phyloP scores from a whole-genome alignment of 352 stramenopile species.

The Globisporangium nunn region DNA sequence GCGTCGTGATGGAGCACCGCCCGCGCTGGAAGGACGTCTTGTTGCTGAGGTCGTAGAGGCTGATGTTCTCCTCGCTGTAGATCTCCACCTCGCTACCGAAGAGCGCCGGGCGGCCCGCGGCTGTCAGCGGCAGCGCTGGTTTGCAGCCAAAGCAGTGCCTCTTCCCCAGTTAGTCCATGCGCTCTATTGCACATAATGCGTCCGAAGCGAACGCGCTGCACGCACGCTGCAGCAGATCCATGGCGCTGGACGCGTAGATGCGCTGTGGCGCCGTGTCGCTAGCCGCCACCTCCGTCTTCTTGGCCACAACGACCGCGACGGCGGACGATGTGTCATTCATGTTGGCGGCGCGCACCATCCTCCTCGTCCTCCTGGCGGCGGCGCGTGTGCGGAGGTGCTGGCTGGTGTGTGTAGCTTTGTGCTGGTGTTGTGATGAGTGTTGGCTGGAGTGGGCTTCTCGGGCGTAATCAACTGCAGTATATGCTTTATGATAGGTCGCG shows the following conservation, averaged over 20 bases:
- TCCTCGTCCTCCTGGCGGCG: neutral
- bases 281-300: neutral
- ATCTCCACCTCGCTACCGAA: slow-evolving; percentile 83
- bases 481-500: no score
- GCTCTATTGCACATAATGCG: neutral
- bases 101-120: slow-evolving; percentile 59
- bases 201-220: neutral
- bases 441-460: no score
- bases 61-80: slow-evolving; percentile 81
- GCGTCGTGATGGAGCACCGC: slow-evolving; percentile 75
- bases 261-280: neutral
- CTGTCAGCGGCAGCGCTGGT: slow-evolving; percentile 60
- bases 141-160: neutral
- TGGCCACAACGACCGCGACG: neutral
- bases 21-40: slow-evolving; percentile 69
- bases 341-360: neutral
- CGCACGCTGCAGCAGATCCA: slow-evolving; percentile 2
- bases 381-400: no score
- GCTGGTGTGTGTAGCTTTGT: no score
- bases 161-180: neutral
- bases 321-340: neutral
- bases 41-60: slow-evolving; percentile 71
- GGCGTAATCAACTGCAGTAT: no score
- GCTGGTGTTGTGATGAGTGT: no score
- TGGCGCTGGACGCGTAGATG: neutral